These are phyloP conservation scores for Coniochaeta prunicola DNA, from an alignment of 2,329 filamentous ascomycete genomes.

Conservation along the genomic window DNA sequence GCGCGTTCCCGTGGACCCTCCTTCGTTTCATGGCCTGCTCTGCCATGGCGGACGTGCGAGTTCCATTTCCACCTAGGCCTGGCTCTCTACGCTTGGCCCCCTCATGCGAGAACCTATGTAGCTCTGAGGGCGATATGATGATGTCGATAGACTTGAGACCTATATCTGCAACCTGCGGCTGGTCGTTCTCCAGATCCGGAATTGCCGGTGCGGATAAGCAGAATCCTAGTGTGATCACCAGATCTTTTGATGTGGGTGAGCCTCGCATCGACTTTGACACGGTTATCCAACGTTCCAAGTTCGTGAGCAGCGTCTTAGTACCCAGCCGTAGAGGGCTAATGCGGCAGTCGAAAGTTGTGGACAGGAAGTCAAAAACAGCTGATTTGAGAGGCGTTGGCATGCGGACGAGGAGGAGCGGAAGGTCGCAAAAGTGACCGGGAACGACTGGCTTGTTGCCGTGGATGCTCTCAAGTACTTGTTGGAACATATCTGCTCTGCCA, in stretches of 20 bases:
- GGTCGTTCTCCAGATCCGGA: not conserved
- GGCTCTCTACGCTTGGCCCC: conserved; percentile 18
- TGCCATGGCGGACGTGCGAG: conserved; percentile 17
- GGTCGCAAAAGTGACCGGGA: conserved; percentile 29
- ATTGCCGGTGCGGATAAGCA: conserved; percentile 9
- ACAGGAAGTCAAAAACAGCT: conserved; percentile 43
- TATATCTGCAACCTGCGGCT: conserved; percentile 2
- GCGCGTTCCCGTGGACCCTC: conserved; percentile 36
- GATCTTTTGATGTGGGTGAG: conserved; percentile 28
- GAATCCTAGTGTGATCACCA: conserved; percentile 45
- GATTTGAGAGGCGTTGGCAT: conserved; percentile 47
- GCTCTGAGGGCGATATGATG: conserved; percentile 39
- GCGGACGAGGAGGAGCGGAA: conserved; percentile 46
- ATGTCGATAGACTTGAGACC: conserved; percentile 42
- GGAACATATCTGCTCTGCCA: not conserved
- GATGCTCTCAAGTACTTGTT: not conserved
- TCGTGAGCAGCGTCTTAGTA: conserved; percentile 37
- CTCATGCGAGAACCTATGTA: conserved; percentile 35
- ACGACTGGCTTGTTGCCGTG: conserved; percentile 6
- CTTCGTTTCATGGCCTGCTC: conserved; percentile 29
- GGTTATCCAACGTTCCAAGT: conserved; percentile 1
- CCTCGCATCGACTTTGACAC: not conserved
- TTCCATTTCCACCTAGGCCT: conserved; percentile 2
- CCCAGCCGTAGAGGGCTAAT: conserved; percentile 42
- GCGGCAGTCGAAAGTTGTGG: conserved; percentile 48